A percentile compares a stretch with the other conserved stretches of the same genome.
Conservation (phyloP, 805 yeast genomes). For the Candida orba region DNA sequence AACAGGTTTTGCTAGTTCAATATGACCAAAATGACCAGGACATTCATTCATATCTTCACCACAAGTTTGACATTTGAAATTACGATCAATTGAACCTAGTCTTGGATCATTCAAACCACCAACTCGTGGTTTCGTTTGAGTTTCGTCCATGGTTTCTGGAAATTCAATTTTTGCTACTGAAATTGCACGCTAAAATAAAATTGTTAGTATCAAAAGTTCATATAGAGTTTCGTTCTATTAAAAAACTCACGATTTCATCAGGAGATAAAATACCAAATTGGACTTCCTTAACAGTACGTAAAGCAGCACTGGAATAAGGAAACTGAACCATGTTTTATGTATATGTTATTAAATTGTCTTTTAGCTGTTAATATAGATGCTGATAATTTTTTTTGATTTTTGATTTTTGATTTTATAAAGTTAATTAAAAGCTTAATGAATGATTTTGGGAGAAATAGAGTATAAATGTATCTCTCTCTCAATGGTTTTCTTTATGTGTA, state of each 20-base stretch:
- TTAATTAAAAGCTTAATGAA: not conserved
- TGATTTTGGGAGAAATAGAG: not conserved
- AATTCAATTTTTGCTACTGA: constrained; percentile 97
- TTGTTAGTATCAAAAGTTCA: constrained; percentile 12
- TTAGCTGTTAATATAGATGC: not conserved
- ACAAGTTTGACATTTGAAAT: constrained; percentile 97
- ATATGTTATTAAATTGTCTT: not conserved
- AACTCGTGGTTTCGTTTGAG: constrained; percentile 88
- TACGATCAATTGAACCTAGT: constrained; percentile 93
- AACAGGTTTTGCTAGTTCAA: constrained; percentile 96
- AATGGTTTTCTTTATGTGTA: not conserved
- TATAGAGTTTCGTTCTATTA: not conserved
- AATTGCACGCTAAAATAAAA: constrained; percentile 60
- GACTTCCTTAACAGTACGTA: constrained; percentile 95
- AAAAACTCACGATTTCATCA: constrained; percentile 63
- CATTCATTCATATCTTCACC: constrained; percentile 99
- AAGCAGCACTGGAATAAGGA: constrained; percentile 97
- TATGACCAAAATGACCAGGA: constrained; percentile 99
- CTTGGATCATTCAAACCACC: constrained; percentile 98
- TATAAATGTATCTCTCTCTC: not conserved
- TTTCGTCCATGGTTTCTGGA: constrained; percentile 99
- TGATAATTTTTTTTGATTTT: constrained; percentile 5
- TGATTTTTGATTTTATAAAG: constrained; percentile 1
- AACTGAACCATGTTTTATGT: constrained; percentile 38
- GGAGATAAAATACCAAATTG: constrained; percentile 98